A percentile compares a stretch with the other conserved stretches of the same genome.
Evolutionary conservation across 495 filamentous ascomycete genomes (phyloP).

Genomic region (Neurospora discreta): DNA sequence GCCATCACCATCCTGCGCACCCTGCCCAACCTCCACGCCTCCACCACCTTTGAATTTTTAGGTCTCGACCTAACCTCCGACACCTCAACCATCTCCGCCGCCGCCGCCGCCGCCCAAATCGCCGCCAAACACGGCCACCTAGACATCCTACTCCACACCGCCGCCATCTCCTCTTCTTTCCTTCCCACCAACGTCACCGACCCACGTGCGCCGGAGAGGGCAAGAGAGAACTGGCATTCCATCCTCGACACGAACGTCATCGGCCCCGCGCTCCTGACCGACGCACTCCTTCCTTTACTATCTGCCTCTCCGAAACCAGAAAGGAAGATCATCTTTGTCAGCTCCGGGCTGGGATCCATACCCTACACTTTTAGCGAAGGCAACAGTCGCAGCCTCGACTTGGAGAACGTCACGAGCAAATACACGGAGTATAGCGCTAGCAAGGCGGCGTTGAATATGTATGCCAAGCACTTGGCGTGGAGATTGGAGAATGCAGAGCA

Average conservation of each 20-base stretch:
- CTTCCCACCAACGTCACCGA: background rate
- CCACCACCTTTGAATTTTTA: constrained; percentile 7
- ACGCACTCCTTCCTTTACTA: constrained; percentile 35
- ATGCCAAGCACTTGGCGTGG: constrained; percentile 6
- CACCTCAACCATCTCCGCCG: constrained; percentile 38
- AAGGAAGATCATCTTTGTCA: constrained; percentile 33
- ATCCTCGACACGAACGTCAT: constrained; percentile 34
- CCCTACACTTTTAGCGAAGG: background rate
- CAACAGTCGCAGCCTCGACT: background rate
- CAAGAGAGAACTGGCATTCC: constrained; percentile 7
- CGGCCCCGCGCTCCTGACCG: constrained; percentile 25
- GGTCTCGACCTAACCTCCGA: constrained; percentile 40
- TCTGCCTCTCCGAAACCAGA: constrained; percentile 19
- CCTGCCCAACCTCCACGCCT: background rate
- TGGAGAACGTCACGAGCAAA: background rate
- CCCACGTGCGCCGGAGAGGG: background rate
- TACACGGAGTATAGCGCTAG: constrained; percentile 17
- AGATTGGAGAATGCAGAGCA: background rate
- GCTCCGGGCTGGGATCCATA: constrained; percentile 6
- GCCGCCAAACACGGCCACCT: constrained; percentile 28
- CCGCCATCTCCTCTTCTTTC: constrained; percentile 14
- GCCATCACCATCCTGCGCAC: constrained; percentile 8
- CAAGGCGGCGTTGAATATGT: constrained; percentile 35
- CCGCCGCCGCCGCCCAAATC: constrained; percentile 26
- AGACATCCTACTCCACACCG: constrained; percentile 45